These are phyloP conservation scores for Imleria badia DNA, from an alignment of 768 basidiomycete species.

Conservation along the genomic window DNA sequence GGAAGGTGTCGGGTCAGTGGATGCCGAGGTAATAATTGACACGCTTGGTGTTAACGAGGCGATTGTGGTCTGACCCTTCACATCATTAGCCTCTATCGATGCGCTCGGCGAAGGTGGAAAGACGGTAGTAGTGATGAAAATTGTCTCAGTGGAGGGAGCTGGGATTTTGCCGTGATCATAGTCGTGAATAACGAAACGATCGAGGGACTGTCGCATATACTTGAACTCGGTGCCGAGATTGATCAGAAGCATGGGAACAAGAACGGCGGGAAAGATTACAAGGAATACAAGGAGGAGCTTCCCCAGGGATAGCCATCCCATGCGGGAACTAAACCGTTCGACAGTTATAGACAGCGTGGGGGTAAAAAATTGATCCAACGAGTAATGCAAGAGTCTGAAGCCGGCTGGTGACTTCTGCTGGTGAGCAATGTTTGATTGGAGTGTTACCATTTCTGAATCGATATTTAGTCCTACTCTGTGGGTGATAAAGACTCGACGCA, in stretches of 20 bases:
- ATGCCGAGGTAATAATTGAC: constrained; percentile 9
- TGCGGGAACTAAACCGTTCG: constrained; percentile 5
- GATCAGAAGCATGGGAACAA: constrained; percentile 20
- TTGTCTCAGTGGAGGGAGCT: constrained; percentile 20
- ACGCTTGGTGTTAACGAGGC: constrained; percentile 1
- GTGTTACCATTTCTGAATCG: constrained; percentile 44
- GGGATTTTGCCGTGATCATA: constrained; percentile 6
- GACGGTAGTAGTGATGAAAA: constrained; percentile 32
- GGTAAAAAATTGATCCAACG: constrained; percentile 55
- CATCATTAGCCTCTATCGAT: not conserved
- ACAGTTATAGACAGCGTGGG: constrained; percentile 47
- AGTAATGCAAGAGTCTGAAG: constrained; percentile 54
- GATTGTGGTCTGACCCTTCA: constrained; percentile 3
- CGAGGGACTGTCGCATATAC: constrained; percentile 25
- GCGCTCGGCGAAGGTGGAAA: constrained; percentile 10
- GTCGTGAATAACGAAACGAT: constrained; percentile 13
- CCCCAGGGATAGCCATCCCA: constrained; percentile 11
- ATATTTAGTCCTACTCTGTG: constrained; percentile 4
- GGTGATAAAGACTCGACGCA: constrained; percentile 16
- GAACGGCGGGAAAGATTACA: constrained; percentile 16
- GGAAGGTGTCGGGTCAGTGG: constrained; percentile 2
- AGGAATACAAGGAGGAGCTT: constrained; percentile 14
- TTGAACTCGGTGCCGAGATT: constrained; percentile 30
- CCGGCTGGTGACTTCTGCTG: constrained; percentile 42
- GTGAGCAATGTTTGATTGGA: constrained; percentile 58